These are phyloP conservation scores for Fusarium fujikuroi DNA, from an alignment of 2,329 filamentous ascomycete species.

Conservation along the genomic window DNA sequence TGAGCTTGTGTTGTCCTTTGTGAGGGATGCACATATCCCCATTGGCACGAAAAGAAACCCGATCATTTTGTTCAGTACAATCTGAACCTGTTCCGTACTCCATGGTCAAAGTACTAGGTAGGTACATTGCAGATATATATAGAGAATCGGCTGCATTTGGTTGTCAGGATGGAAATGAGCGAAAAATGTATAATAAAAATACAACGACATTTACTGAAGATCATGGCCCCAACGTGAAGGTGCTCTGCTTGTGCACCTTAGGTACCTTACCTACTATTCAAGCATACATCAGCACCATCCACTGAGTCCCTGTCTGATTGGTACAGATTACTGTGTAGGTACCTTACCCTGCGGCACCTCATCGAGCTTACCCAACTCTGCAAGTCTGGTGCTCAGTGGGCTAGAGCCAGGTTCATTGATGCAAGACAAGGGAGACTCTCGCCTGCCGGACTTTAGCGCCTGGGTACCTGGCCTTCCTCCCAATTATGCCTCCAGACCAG, in stretches of 20 bases:
- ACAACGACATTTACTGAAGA: neutral
- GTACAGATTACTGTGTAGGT: neutral
- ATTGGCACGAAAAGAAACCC: neutral
- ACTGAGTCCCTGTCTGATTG: constrained; percentile 4
- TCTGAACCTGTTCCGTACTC: neutral
- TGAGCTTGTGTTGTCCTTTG: neutral
- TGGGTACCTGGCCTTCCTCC: constrained; percentile 21
- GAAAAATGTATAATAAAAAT: neutral
- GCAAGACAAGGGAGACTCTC: constrained; percentile 21
- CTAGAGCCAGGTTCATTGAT: neutral
- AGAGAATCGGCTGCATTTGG: neutral
- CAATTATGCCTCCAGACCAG: constrained; percentile 40
- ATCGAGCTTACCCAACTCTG: neutral
- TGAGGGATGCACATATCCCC: neutral
- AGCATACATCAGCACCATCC: neutral
- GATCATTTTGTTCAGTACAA: neutral
- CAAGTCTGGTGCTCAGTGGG: neutral
- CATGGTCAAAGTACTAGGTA: neutral
- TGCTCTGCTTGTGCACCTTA: neutral
- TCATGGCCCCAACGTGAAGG: neutral
- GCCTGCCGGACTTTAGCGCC: constrained; percentile 23
- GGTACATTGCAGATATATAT: neutral
- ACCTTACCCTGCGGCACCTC: constrained; percentile 16
- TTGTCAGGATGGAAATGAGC: neutral
- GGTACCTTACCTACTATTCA: neutral